Evolutionary conservation across 495 filamentous ascomycete genomes (phyloP).

Genomic region (Podospora anserina): DNA sequence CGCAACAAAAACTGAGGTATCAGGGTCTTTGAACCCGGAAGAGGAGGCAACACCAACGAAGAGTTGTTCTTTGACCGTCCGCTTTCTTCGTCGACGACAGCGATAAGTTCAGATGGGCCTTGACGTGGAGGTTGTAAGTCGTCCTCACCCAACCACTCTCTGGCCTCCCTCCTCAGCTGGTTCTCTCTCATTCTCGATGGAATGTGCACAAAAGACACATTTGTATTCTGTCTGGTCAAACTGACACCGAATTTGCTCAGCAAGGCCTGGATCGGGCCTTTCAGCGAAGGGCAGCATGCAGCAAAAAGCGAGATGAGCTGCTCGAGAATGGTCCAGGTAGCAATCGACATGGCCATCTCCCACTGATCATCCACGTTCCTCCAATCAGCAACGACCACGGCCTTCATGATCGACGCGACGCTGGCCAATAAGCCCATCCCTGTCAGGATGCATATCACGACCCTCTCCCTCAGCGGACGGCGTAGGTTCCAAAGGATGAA

Average conservation of each 20-base stretch:
- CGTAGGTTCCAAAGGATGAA: slow-evolving; percentile 22
- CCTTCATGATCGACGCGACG: slow-evolving; percentile 19
- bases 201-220: slow-evolving; percentile 19
- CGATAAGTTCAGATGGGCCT: neutral
- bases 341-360: slow-evolving; percentile 18
- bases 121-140: neutral
- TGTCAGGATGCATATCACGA: slow-evolving; percentile 26
- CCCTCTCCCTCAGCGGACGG: slow-evolving; percentile 21
- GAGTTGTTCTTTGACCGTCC: neutral
- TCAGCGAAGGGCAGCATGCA: slow-evolving; percentile 27
- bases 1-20: neutral
- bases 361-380: slow-evolving; percentile 11
- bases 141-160: slow-evolving; percentile 1
- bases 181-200: neutral
- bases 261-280: slow-evolving; percentile 21
- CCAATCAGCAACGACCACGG: slow-evolving; percentile 15
- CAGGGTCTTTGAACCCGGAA: slow-evolving; percentile 1
- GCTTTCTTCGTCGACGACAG: neutral
- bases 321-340: slow-evolving; percentile 24
- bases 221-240: slow-evolving; percentile 10
- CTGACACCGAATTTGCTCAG: slow-evolving; percentile 16
- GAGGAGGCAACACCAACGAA: neutral
- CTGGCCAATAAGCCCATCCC: slow-evolving; percentile 25
- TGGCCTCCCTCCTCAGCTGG: slow-evolving; percentile 5
- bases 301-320: slow-evolving; percentile 22